Conservation (phyloP, 2,329 filamentous ascomycete genomes). For the Ceratocystis albifundus region DNA sequence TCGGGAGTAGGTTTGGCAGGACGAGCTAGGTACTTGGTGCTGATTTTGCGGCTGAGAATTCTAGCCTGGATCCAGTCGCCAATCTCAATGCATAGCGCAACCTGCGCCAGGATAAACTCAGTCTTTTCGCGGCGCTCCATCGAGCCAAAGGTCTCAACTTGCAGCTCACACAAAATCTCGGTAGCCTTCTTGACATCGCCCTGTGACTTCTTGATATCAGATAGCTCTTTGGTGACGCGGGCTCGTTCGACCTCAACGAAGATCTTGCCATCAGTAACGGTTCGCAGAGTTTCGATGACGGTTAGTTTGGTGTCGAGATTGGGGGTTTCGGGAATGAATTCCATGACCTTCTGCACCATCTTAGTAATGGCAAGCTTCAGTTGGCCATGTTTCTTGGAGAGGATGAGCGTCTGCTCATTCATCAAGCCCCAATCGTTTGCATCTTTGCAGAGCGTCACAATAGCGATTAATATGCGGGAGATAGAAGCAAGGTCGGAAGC, state of each 20-base stretch:
- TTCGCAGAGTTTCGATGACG: slow-evolving; percentile 87
- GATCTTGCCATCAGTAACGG: slow-evolving; percentile 98
- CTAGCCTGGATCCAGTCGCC: slow-evolving; percentile 92
- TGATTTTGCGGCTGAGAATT: slow-evolving; percentile 93
- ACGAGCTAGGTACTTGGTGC: slow-evolving; percentile 79
- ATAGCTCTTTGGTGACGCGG: slow-evolving; percentile 86
- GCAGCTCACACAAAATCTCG: slow-evolving; percentile 90
- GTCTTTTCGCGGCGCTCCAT: slow-evolving; percentile 98
- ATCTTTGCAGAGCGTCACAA: slow-evolving; percentile 91
- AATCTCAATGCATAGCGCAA: slow-evolving; percentile 85
- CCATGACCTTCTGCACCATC: slow-evolving; percentile 97
- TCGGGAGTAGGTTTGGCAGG: slow-evolving; percentile 85
- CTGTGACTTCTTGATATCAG: slow-evolving; percentile 93
- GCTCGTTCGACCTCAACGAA: slow-evolving; percentile 98
- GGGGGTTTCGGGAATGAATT: slow-evolving; percentile 76
- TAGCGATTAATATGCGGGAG: slow-evolving; percentile 72
- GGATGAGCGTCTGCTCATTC: slow-evolving; percentile 88
- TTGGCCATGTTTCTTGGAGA: slow-evolving; percentile 99
- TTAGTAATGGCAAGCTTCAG: slow-evolving; percentile 98
- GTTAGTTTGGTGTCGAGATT: slow-evolving; percentile 78
- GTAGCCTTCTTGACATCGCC: slow-evolving; percentile 82
- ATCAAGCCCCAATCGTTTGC: slow-evolving; percentile 85
- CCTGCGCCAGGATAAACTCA: slow-evolving; percentile 94
- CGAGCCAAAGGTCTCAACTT: slow-evolving; percentile 97
- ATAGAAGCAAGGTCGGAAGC: slow-evolving; percentile 93